Conservation (phyloP, 2,329 filamentous ascomycete genomes). For the Metarhizium rileyi region DNA sequence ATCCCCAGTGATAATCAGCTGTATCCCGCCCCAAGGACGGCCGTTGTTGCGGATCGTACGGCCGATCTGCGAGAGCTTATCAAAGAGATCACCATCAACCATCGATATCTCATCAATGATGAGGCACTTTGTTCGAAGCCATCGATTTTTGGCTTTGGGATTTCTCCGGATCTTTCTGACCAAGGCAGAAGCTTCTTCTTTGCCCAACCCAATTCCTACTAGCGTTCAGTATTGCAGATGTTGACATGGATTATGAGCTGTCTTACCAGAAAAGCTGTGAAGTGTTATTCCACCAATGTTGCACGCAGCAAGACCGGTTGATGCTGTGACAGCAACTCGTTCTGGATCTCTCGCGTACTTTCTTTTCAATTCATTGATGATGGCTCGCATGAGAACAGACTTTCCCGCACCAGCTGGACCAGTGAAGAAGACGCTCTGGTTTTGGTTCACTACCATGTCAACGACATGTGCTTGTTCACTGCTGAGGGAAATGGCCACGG, state of each 20-base stretch:
- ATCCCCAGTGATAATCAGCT: constrained; percentile 89
- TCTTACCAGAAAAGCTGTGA: constrained; percentile 76
- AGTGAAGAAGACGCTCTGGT: constrained; percentile 93
- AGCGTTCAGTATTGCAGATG: constrained; percentile 2
- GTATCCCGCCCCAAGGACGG: constrained; percentile 88
- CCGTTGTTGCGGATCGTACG: constrained; percentile 82
- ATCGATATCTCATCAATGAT: constrained; percentile 96
- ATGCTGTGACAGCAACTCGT: constrained; percentile 85
- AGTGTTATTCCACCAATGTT: constrained; percentile 94
- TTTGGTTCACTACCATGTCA: constrained; percentile 68
- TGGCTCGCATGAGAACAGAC: constrained; percentile 87
- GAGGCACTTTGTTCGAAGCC: constrained; percentile 79
- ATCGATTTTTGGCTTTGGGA: constrained; percentile 75
- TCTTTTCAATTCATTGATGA: constrained; percentile 69
- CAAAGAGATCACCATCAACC: constrained; percentile 95
- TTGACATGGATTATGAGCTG: neutral
- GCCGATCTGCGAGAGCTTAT: constrained; percentile 87
- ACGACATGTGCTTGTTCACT: constrained; percentile 79
- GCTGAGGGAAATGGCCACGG: constrained; percentile 59
- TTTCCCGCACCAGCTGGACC: constrained; percentile 95
- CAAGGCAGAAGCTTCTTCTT: constrained; percentile 70
- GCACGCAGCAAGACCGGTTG: constrained; percentile 89
- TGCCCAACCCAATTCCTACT: constrained; percentile 71
- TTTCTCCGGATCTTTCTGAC: constrained; percentile 89
- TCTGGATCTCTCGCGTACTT: constrained; percentile 73